Evolutionary conservation across 306 rosid genomes (phyloP).

Genomic region (Leucaena leucocephala): DNA sequence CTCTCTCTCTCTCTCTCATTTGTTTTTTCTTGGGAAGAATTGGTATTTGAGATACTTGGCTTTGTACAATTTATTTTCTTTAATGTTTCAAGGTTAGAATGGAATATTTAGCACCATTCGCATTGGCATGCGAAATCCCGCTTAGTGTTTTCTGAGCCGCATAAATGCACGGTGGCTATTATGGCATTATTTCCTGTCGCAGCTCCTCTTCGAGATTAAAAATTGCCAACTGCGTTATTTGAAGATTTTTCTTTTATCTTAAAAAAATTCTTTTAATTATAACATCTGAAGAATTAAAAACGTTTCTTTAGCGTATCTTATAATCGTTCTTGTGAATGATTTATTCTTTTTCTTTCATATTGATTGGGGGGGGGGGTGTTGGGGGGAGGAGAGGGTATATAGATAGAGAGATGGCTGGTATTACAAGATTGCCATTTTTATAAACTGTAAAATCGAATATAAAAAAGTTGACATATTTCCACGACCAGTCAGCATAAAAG

Average conservation of each 20-base stretch:
- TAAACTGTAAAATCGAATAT: no score
- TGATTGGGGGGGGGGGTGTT: no score
- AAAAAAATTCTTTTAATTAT: no score
- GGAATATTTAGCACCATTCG: not conserved
- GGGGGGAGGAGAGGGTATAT: no score
- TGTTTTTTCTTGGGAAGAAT: not conserved
- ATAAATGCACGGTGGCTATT: not conserved
- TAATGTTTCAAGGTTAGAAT: not conserved
- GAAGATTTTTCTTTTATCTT: not conserved
- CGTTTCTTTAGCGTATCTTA: no score
- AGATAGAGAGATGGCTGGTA: not conserved
- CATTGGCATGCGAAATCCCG: not conserved
- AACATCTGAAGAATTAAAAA: no score
- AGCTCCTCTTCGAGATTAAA: no score
- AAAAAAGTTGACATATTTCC: no score
- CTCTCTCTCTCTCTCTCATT: not conserved
- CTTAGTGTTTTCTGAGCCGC: not conserved
- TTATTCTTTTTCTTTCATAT: no score
- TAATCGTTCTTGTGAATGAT: not conserved
- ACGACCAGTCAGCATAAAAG: no score
- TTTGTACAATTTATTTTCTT: slow-evolving; percentile 39
- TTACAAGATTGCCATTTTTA: no score
- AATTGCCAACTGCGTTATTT: not conserved
- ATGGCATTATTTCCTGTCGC: no score
- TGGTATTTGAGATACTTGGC: slow-evolving; percentile 39